Evolutionary conservation across 495 filamentous ascomycete species (phyloP).

Genomic region (Aspergillus asperescens): DNA sequence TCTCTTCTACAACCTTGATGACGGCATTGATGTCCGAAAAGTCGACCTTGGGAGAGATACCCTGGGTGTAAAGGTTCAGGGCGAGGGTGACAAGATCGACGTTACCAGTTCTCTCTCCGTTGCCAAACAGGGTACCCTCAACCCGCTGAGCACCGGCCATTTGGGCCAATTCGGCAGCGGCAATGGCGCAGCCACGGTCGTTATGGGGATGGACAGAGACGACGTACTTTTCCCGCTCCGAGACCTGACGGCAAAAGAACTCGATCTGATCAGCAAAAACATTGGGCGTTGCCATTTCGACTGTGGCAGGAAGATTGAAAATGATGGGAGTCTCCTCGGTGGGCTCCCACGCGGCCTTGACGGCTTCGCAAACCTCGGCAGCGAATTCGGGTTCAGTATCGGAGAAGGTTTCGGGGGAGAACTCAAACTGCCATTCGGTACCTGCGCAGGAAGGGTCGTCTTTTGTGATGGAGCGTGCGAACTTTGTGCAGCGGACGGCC

Average conservation of each 20-base stretch:
- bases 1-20: constrained; percentile 84
- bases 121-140: constrained; percentile 92
- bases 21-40: constrained; percentile 86
- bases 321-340: constrained; percentile 79
- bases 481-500: constrained; percentile 81
- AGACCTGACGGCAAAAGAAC: constrained; percentile 82
- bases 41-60: constrained; percentile 80
- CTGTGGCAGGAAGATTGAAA: constrained; percentile 95
- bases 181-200: constrained; percentile 82
- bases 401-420: constrained; percentile 94
- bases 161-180: constrained; percentile 87
- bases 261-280: constrained; percentile 96
- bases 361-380: constrained; percentile 82
- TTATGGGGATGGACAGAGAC: constrained; percentile 91
- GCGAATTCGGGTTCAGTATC: constrained; percentile 83
- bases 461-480: constrained; percentile 87
- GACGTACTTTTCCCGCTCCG: constrained; percentile 73
- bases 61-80: constrained; percentile 95
- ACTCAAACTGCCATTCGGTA: constrained; percentile 93
- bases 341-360: constrained; percentile 93
- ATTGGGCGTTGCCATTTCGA: constrained; percentile 94
- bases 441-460: constrained; percentile 68
- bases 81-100: constrained; percentile 93
- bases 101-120: constrained; percentile 93
- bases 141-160: constrained; percentile 97